Base-by-base conservation (phyloP, 2,329 filamentous ascomycete genomes). In the Lachnellula suecica region DNA sequence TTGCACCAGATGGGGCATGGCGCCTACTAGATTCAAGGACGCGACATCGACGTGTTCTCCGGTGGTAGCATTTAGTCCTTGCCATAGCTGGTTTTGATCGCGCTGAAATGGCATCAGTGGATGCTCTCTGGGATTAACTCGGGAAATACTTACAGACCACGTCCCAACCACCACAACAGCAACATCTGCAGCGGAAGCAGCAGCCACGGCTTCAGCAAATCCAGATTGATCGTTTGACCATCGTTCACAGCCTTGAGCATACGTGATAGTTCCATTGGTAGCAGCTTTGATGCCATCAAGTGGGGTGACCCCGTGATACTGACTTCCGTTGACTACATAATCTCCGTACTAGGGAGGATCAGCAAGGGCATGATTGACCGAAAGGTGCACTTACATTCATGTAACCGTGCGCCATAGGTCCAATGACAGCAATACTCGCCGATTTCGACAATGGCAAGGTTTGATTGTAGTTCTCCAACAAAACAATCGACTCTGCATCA, bases 401-500 rank as follows among this genome's bases (percentile, higher is more conserved):
- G 58, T 78, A 87, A 1, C 82, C 84, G 59, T 87, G 79, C 1
- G 84, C 87, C 82, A 91, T 90, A 2, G 87, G 87, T 0, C 88
- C 88, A 61, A 91, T 88, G 15, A 91, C 83, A 4, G 86, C 86
- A 52, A 90, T 76, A 15, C 81, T 83, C n/a, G 84, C 84, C 7
- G 79, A 75, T 64, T 86, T 88, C 57, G 76, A 71, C 23, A 91
- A 73, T 1, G 88, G 88, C 6, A 91, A 74, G 2, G 88, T 70
- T 17, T 75, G 71, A 31, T 80, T 77, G 4, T 79, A 73, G 57
- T 97, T 96, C 72, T 96, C 95, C 35, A 97, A 77, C 49, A 95
- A 67, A 0, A 92, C 87, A 11, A 87, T 89, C 13, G 88, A 89
- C 66, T 95, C 90, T 0, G 85, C 85, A 5, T 90, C 91, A 20